Evolutionary conservation across 768 basidiomycete genomes (phyloP), one percentile per base, ranked within the genome.

Genomic region (Pulveroboletus sp.): DNA sequence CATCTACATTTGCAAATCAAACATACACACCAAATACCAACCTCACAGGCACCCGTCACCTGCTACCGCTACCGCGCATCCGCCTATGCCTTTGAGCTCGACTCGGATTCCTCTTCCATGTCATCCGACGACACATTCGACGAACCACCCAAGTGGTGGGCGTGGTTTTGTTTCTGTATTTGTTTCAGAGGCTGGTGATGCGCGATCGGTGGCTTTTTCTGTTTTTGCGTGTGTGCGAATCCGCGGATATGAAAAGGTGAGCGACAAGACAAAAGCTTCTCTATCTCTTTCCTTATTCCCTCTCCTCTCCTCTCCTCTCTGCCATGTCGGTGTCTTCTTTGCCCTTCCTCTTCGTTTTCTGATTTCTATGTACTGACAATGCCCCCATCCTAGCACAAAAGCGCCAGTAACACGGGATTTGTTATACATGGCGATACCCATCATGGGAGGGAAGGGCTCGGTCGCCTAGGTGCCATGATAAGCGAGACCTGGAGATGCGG

Each of bases 161-260:
- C 37, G 14, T 40, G 40, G 29, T 44, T 40, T 16, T 55, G 55
- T 25, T 50, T 54, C 14, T 55, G 51, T 13, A 32, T 51, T 0
- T 68, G 62, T 46, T 54, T 64, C 53, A 64, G 47, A 47, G 54
- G 60, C 14, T 58, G 64, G 65, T 60, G 24, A 60, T 21, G 3
- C 13, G 34, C 31, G 36, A 49, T 44, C 36, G 36, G 40, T 37
- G 33, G 37, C 27, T 21, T 29, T 29, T 29, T 29, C 27, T 9
- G 27, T 29, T 29, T 29, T 29, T 29, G 27, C 27, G 27, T 27
- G 25, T 27, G 25, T 27, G 25, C 45, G 47, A 47, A 23, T 52
- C 60, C 56, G 47, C 40, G 47, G 47, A 48, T 27, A 42, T 48
- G 40, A 25, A 24, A n/a, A 41, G 34, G 47, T 36, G 27, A 43